Base-by-base conservation (phyloP, 2,329 filamentous ascomycete species). In the Colletotrichum eleusines region DNA sequence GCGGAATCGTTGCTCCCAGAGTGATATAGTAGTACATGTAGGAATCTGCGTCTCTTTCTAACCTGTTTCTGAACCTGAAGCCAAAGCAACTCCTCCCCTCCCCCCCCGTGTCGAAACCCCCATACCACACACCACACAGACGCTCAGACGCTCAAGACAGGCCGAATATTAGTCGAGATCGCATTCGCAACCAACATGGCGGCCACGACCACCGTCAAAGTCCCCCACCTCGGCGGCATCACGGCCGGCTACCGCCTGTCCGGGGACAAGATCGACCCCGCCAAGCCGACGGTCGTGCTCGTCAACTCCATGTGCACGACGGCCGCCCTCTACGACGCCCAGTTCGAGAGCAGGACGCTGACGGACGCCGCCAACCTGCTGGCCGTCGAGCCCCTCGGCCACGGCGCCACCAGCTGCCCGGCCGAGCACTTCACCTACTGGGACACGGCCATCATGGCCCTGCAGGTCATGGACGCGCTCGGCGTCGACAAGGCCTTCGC, bases 401-500 rank as follows among this genome's bases (percentile, higher is more conserved):
- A 88, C 74, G 86, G 86, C 72, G 77, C 81, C 20, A 87, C 85
- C 1, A 78, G 76, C 66, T 80, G 76, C 66, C 64, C 76, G n/a
- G 74, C 75, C 0, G 84, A 86, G 74, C 83, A 86, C 69, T 88
- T 86, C 74, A 88, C 84, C 2, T 87, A 87, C 78, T 88, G 86
- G 86, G 86, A 88, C 75, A 79, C 85, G 4, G 86, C 86, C 54
- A 78, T 82, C 69, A 84, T 90, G 84, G 83, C 84, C 14, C 77
- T 88, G 11, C 87, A 90, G 78, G 86, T 87, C 1, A 80, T 90
- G 81, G 84, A 88, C 48, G 81, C 81, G 6, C 80, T 88, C 3
- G 80, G 81, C 2, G 80, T 88, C 33, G 62, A 80, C 23, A 84
- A 84, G 78, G 85, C 84, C 0, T 88, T 86, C 72, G 81, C 83